Base-by-base conservation (phyloP, 306 rosid genomes). In the Begonia masoniana region DNA sequence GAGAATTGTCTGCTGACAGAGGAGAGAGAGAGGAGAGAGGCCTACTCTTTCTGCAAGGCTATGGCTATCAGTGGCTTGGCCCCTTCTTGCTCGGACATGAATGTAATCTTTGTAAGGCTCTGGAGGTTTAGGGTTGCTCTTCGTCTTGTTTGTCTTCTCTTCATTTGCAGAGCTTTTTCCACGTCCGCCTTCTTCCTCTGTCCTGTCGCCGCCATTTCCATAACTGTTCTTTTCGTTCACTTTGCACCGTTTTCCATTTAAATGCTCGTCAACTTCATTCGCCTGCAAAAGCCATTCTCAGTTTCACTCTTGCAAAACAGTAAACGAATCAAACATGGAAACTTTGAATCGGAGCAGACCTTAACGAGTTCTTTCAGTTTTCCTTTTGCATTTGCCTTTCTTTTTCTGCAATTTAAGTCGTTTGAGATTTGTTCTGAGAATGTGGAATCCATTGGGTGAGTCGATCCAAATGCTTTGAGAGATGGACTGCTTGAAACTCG, bases 21-120 rank as follows among this genome's bases (percentile, higher is more conserved):
- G 41, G 51, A 48, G 39, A 24, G 7, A 51, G 43, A 12, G 31
- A 49, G 41, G n/a, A 45, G 62, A 12, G 15, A 55, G 55, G 62
- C 81, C 66, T 75, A 92, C 99, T 65, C 99, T 87, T 78, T 92
- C 99, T 10, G 99, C 99, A 19, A 92, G 93, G 39, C 99, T 92
- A 55, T 92, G 99, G 72, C 96, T 92, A 51, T 92, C 99, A 13
- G 99, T 92, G 24, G 99, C 99, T 73, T 92, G 96, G 17, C 99
- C 99, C 46, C 99, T 81, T 82, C 96, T 79, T 41, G 99, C 99
- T 76, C 99, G 73, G 4, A 92, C 99, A 69, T 92, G 99, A 72
- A 92, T 92, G 68, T 87, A 92, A 58, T 92, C 99, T 65, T 83
- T 92, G 4, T 73, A 81, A 23, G 93, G 82, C 65, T 92, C 99